Conservation (phyloP, 2,329 filamentous ascomycete genomes). For the Ophiostoma quercus region DNA sequence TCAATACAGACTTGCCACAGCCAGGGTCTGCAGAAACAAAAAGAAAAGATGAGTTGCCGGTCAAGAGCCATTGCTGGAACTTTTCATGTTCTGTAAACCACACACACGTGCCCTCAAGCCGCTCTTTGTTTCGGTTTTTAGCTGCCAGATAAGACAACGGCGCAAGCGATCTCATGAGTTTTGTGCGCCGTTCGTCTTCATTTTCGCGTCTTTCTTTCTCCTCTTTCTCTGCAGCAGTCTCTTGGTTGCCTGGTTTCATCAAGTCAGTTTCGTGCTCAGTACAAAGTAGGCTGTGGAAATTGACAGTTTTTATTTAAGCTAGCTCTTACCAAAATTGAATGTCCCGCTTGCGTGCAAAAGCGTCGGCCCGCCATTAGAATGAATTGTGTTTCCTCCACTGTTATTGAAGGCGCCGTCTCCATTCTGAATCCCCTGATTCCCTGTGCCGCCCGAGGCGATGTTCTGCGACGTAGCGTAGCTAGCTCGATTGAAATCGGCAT, state of each 20-base stretch:
- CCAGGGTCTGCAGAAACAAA: background rate
- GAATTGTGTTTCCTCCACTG: background rate
- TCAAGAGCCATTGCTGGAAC: background rate
- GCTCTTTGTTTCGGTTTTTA: background rate
- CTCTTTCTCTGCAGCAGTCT: background rate
- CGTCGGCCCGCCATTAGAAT: background rate
- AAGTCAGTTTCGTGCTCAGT: background rate
- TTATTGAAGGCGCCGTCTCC: background rate
- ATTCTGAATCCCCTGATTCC: background rate
- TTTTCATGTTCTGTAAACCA: slow-evolving; percentile 8
- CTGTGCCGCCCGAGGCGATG: background rate
- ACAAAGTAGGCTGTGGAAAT: background rate
- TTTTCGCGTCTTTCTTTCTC: background rate
- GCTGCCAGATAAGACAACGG: background rate
- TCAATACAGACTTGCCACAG: background rate
- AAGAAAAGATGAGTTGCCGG: background rate
- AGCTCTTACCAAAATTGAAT: background rate
- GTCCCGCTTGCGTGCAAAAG: background rate
- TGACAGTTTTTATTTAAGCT: background rate
- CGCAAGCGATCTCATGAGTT: background rate
- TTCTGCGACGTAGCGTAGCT: background rate
- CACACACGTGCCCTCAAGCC: background rate
- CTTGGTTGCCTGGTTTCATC: background rate
- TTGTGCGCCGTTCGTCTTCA: background rate
- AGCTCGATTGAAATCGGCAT: background rate